A percentile compares a stretch with the other conserved stretches of the same genome.
Evolutionary conservation across 1,284 basidiomycete species (phyloP).

Genomic region (Bjerkandera adusta): DNA sequence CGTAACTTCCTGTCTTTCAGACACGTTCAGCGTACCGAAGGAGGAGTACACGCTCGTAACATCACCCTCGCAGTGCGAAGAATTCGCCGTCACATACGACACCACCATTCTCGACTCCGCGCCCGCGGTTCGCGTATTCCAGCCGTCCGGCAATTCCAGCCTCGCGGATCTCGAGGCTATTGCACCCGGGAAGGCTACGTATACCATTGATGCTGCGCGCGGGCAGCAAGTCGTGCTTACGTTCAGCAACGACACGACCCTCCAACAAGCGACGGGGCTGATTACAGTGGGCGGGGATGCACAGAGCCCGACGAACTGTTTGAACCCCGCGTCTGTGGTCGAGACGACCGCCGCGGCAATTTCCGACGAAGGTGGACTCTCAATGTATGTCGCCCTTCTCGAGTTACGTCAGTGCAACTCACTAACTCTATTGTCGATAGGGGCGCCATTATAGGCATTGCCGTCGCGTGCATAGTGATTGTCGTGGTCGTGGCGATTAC

Average conservation of each 20-base stretch:
- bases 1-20: constrained; percentile 42
- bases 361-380: constrained; percentile 14
- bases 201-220: constrained; percentile 39
- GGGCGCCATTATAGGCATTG: constrained; percentile 41
- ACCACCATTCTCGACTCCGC: constrained; percentile 30
- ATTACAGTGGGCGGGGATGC: constrained; percentile 29
- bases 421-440: constrained; percentile 24
- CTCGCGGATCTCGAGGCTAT: constrained; percentile 30
- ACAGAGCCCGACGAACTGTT: constrained; percentile 27
- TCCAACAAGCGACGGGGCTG: constrained; percentile 27
- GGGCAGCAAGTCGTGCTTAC: constrained; percentile 42
- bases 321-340: constrained; percentile 12
- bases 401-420: not conserved
- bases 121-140: constrained; percentile 44
- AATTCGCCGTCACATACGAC: constrained; percentile 46
- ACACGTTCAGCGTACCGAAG: constrained; percentile 9
- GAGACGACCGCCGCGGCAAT: not conserved
- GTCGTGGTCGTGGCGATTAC: constrained; percentile 36
- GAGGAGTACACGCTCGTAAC: constrained; percentile 26
- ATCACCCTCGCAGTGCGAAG: constrained; percentile 46
- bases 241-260: constrained; percentile 28
- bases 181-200: constrained; percentile 37
- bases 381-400: constrained; percentile 21
- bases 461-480: constrained; percentile 38
- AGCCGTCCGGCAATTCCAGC: constrained; percentile 40